These are phyloP conservation scores for Fusarium continuum DNA, from an alignment of 2,329 filamentous ascomycete genomes.

Conservation along the genomic window DNA sequence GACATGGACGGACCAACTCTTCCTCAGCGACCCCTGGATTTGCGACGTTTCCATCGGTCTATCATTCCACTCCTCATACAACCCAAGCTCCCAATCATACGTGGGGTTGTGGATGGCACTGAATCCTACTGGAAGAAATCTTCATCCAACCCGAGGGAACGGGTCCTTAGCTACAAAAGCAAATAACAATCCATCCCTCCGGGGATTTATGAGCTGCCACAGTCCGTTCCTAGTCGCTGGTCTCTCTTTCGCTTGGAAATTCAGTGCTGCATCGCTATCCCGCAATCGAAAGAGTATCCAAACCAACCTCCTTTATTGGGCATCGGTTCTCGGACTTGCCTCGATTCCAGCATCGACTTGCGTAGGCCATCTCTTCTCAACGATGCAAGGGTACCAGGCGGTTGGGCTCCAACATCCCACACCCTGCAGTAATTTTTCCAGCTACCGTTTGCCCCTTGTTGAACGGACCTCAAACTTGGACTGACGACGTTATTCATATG, in stretches of 20 bases:
- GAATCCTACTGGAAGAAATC: slow-evolving; percentile 9
- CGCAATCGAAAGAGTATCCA: slow-evolving; percentile 12
- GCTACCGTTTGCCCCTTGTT: slow-evolving; percentile 5
- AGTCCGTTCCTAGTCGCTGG: not conserved
- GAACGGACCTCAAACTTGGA: not conserved
- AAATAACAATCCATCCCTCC: slow-evolving; percentile 8
- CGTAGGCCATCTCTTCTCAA: not conserved
- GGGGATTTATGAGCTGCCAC: slow-evolving; percentile 7
- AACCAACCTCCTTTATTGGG: slow-evolving; percentile 2
- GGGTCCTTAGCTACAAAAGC: not conserved
- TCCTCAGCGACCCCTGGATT: slow-evolving; percentile 16
- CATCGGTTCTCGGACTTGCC: slow-evolving; percentile 1
- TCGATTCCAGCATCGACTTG: slow-evolving; percentile 13
- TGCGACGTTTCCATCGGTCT: slow-evolving; percentile 25
- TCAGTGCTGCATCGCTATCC: slow-evolving; percentile 21
- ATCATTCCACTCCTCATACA: slow-evolving; percentile 29
- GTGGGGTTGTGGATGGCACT: slow-evolving; percentile 21
- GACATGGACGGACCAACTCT: slow-evolving; percentile 33
- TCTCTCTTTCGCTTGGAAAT: slow-evolving; percentile 4
- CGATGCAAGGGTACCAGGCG: slow-evolving; percentile 14
- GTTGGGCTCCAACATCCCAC: slow-evolving; percentile 18
- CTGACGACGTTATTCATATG: slow-evolving; percentile 1
- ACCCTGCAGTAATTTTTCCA: not conserved
- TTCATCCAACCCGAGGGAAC: slow-evolving; percentile 11
- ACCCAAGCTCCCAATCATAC: slow-evolving; percentile 23